These are phyloP conservation scores for Ceratobasidium theobromae DNA, from an alignment of 1,284 basidiomycete genomes.

Conservation along the genomic window DNA sequence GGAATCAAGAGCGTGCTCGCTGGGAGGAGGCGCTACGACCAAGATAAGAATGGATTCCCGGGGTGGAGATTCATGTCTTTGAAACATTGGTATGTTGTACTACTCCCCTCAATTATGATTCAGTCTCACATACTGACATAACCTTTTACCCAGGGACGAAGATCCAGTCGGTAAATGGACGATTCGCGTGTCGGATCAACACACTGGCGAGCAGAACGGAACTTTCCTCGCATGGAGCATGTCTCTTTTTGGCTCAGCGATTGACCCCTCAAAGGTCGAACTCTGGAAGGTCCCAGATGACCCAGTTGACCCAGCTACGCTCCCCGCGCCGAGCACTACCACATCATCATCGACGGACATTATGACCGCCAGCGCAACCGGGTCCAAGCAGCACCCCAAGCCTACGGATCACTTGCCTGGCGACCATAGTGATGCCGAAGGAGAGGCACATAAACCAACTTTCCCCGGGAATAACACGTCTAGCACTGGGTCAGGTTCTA, in stretches of 20 bases:
- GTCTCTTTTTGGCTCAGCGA: slow-evolving; percentile 89
- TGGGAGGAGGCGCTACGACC: slow-evolving; percentile 69
- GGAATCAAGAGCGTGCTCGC: slow-evolving; percentile 87
- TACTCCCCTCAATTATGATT: background rate
- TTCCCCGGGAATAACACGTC: slow-evolving; percentile 48
- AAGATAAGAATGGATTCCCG: slow-evolving; percentile 69
- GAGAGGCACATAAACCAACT: slow-evolving; percentile 68
- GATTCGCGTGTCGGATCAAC: slow-evolving; percentile 79
- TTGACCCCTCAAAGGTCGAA: slow-evolving; percentile 69
- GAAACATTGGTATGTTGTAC: slow-evolving; percentile 84
- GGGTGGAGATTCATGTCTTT: slow-evolving; percentile 99
- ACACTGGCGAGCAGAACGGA: slow-evolving; percentile 63
- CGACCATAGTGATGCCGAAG: slow-evolving; percentile 72
- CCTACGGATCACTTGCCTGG: slow-evolving; percentile 87
- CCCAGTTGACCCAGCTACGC: slow-evolving; percentile 46
- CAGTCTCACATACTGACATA: too few species aligned
- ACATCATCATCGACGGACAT: slow-evolving; percentile 37
- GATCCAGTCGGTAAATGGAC: slow-evolving; percentile 92
- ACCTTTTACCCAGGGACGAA: slow-evolving; percentile 72
- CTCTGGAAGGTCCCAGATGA: slow-evolving; percentile 49
- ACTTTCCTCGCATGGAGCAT: slow-evolving; percentile 90
- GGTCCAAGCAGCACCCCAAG: slow-evolving; percentile 69
- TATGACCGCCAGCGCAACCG: slow-evolving; percentile 43
- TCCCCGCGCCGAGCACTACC: slow-evolving; percentile 37
- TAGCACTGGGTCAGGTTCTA: slow-evolving; percentile 38